Conservation (phyloP, 768 basidiomycete species). For the Amanita subjunquillea region DNA sequence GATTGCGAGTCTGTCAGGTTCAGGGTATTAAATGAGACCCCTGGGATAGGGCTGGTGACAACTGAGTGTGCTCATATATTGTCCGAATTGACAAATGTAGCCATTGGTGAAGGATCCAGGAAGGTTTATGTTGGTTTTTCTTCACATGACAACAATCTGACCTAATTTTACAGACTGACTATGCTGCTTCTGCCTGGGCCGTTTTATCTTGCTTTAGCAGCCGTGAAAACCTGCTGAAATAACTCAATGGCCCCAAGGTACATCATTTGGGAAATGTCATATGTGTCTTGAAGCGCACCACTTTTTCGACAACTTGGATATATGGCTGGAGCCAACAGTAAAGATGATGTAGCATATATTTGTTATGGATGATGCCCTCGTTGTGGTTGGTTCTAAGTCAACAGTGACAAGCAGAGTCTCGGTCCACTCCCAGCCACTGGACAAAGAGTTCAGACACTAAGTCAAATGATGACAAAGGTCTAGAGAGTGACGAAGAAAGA, state of each 20-base stretch:
- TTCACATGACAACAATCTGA: background rate
- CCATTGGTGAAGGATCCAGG: background rate
- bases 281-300: background rate
- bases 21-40: background rate
- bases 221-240: background rate
- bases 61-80: slow-evolving; percentile 4
- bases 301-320: slow-evolving; percentile 3
- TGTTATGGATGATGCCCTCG: too few relatives aligned
- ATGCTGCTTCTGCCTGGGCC: background rate
- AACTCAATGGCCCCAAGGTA: slow-evolving; percentile 4
- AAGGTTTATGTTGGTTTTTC: background rate
- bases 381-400: too few relatives aligned
- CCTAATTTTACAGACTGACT: background rate
- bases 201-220: background rate
- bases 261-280: slow-evolving; percentile 8
- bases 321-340: slow-evolving; percentile 6
- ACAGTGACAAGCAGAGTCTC: too few relatives aligned
- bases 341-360: background rate
- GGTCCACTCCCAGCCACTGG: too few relatives aligned
- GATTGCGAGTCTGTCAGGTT: background rate
- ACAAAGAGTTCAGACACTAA: too few relatives aligned
- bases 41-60: background rate
- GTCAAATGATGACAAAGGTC: too few relatives aligned
- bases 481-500: too few relatives aligned
- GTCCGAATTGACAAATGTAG: background rate